A percentile compares a stretch with the other conserved stretches of the same genome.
These are phyloP conservation scores for Neurospora sp. DNA, from an alignment of 495 filamentous ascomycete genomes.

Conservation along the genomic window DNA sequence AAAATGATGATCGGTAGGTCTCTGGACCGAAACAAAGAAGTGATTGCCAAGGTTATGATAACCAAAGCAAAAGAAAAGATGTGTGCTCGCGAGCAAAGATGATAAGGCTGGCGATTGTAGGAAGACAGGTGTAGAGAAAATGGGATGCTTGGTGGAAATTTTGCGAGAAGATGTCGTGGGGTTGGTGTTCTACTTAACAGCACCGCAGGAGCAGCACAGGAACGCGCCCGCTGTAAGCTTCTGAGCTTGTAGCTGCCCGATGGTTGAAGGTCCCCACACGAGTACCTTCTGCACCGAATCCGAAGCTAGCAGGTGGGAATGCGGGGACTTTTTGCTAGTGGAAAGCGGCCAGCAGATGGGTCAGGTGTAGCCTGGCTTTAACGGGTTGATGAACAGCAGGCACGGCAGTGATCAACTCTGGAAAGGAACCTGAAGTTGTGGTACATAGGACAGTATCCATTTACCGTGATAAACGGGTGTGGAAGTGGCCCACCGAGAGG, in stretches of 20 bases:
- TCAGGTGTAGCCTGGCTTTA: background rate
- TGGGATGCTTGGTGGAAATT: background rate
- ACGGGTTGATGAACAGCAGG: background rate
- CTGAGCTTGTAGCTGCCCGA: background rate
- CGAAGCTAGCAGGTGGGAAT: background rate
- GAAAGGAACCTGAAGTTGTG: background rate
- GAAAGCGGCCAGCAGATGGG: background rate
- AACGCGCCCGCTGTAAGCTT: background rate
- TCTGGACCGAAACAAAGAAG: background rate
- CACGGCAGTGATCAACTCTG: background rate
- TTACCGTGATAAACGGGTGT: background rate
- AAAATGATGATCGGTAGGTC: background rate
- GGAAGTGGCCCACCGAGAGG: background rate
- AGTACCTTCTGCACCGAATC: background rate
- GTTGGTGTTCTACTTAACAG: background rate
- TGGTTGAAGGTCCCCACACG: background rate
- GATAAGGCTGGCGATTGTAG: background rate
- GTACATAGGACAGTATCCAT: background rate
- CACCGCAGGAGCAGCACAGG: background rate
- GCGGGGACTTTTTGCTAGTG: background rate
- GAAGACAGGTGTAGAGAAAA: background rate
- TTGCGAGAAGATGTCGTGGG: background rate
- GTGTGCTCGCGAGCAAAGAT: background rate
- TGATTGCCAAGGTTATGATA: background rate
- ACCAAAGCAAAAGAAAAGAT: background rate